Base-by-base conservation (phyloP, 2,329 filamentous ascomycete genomes). In the Botryotinia convoluta region DNA sequence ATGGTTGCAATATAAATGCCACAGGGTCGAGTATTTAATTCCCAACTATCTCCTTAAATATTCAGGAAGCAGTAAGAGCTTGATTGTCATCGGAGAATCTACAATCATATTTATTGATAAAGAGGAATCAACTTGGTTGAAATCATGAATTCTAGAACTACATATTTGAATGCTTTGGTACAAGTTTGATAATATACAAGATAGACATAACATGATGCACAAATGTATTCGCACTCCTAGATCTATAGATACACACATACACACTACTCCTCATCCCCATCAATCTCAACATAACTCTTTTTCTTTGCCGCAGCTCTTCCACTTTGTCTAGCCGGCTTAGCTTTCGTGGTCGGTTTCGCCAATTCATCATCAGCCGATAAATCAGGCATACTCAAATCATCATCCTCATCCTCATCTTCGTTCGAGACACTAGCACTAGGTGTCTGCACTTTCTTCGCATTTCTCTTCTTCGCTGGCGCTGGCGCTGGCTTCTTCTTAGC, bases 331-430 rank as follows among this genome's bases (percentile, higher is more conserved):
- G 74, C 72, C 16, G 75, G 74, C 22, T 45, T 63, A 35, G 73
- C 62, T 48, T 45, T 57, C 16, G 59, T 74, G 16, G 45, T 35
- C 12, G 22, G 61, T 65, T 63, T 74, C 18, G 29, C n/a, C 32
- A 63, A 44, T 51, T 48, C 61, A 22, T 76, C 73, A 54, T 75
- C 79, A 62, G 81, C 80, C 61, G 82, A 83, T 59, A 85, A 76
- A 72, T 84, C 83, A 73, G 82, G 81, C 75, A 84, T 81, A 69
- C 79, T 79, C 60, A 79, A 74, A 68, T 82, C 81, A 22, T 80
- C 80, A 20, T 78, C 78, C 29, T 51, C 63, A 16, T 60, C 57
- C 59, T 1, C 48, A 32, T 82, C 80, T 26, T 69, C 70, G 20
- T 72, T 64, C 26, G 35, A 42, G n/a, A 42, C 62, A 5, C 60